Evolutionary conservation across 441 rosid genomes (phyloP).

Genomic region (Viola pubescens): DNA sequence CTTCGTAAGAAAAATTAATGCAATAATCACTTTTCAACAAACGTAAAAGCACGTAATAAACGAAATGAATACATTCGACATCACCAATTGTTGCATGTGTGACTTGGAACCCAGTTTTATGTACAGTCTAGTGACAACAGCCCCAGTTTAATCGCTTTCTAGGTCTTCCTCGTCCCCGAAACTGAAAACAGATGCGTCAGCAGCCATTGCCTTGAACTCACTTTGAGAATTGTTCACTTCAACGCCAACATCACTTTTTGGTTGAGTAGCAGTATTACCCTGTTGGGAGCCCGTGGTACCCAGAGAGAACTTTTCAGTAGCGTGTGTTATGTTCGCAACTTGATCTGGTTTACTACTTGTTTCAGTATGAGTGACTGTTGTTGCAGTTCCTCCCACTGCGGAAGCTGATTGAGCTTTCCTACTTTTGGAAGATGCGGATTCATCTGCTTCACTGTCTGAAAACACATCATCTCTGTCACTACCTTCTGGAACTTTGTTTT

Average conservation of each 20-base stretch:
- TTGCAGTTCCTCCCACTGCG: constrained; percentile 24
- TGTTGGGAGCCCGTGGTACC: constrained; percentile 33
- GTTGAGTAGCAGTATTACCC: constrained; percentile 21
- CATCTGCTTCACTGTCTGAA: constrained; percentile 72
- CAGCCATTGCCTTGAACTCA: constrained; percentile 94
- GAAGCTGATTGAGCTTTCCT: constrained; percentile 28
- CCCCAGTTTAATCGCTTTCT: constrained; percentile 60
- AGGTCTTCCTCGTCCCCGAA: constrained; percentile 88
- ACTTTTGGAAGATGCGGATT: constrained; percentile 35
- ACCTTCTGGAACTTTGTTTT: constrained; percentile 35
- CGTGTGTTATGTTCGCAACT: constrained; percentile 38
- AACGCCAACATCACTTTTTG: constrained; percentile 23
- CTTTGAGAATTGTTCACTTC: constrained; percentile 42
- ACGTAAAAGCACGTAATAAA: not conserved
- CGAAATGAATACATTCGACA: constrained; percentile 17
- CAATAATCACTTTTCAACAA: constrained; percentile 11
- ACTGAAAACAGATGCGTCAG: constrained; percentile 91
- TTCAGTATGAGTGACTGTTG: constrained; percentile 31
- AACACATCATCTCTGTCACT: constrained; percentile 77
- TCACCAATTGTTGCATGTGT: not conserved
- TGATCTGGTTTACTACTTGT: constrained; percentile 32
- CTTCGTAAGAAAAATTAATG: not conserved
- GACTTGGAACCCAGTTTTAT: constrained; percentile 22
- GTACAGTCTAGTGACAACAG: constrained; percentile 17
- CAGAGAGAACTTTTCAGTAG: constrained; percentile 51